These are phyloP conservation scores for Suillus brevipes DNA, from an alignment of 768 basidiomycete species.

Conservation along the genomic window DNA sequence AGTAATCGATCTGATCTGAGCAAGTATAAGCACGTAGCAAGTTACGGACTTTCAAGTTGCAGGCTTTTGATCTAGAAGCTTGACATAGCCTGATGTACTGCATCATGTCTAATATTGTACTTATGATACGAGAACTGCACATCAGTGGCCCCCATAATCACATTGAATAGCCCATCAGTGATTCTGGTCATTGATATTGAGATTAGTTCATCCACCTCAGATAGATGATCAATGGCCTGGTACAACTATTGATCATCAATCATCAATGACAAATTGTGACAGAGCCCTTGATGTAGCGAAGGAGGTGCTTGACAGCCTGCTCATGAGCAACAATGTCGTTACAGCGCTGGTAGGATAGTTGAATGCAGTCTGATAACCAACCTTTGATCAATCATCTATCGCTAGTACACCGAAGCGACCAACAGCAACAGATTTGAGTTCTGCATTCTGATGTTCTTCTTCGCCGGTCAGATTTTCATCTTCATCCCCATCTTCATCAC, in stretches of 20 bases:
- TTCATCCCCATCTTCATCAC: constrained; percentile 7
- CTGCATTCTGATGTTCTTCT: constrained; percentile 13
- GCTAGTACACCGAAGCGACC: constrained; percentile 34
- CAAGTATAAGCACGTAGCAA: not conserved
- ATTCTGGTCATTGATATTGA: not conserved
- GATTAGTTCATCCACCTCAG: not conserved
- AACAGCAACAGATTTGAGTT: constrained; percentile 5
- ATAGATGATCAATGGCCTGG: not conserved
- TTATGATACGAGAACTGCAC: not conserved
- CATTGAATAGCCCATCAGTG: not conserved
- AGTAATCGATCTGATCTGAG: not conserved
- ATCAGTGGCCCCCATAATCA: not conserved
- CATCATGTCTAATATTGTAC: not conserved
- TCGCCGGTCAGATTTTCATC: not conserved
- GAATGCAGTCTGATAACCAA: not conserved
- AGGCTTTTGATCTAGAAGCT: not conserved
- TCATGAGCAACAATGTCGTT: not conserved
- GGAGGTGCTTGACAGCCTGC: no score
- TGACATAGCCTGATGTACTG: not conserved
- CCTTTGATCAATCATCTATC: constrained; percentile 20
- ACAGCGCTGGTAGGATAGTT: not conserved
- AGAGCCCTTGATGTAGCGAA: no score
- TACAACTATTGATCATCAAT: not conserved
- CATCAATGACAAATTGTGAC: no score
- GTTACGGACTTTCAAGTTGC: not conserved